phyloP scores from a whole-genome alignment of 1,139 yeast genomes.

The Nakaseomyces nivariensis region DNA sequence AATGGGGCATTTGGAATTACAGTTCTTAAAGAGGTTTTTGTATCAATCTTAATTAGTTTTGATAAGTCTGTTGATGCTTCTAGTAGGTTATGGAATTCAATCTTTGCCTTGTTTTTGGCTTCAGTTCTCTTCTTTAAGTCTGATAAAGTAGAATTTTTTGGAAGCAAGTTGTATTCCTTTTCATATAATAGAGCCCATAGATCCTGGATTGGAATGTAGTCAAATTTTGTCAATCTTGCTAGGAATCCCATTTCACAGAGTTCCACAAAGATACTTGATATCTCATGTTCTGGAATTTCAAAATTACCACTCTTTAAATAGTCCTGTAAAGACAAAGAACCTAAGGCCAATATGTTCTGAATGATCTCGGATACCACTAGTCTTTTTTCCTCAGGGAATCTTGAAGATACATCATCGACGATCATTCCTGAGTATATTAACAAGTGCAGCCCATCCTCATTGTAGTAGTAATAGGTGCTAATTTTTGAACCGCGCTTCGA shows the following conservation, averaged over 20 bases:
- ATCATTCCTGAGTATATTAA: conserved; percentile 74
- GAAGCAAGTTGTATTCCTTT: conserved; percentile 41
- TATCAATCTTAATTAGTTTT: conserved; percentile 32
- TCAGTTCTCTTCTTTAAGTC: conserved; percentile 58
- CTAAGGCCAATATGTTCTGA: conserved; percentile 61
- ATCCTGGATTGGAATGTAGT: conserved; percentile 41
- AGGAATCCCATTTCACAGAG: conserved; percentile 42
- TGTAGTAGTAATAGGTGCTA: conserved; percentile 43
- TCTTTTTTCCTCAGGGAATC: conserved; percentile 28
- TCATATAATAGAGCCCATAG: conserved; percentile 47
- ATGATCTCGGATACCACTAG: conserved; percentile 49
- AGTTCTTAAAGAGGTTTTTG: conserved; percentile 28
- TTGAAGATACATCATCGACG: conserved; percentile 37
- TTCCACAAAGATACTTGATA: conserved; percentile 20
- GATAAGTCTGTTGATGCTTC: conserved; percentile 29
- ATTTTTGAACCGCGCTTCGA: conserved; percentile 29
- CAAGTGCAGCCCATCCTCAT: conserved; percentile 54
- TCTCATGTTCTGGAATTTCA: conserved; percentile 13
- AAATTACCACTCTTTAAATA: conserved; percentile 37
- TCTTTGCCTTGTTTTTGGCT: conserved; percentile 53
- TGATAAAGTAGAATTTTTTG: conserved; percentile 42
- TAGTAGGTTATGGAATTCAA: conserved; percentile 21
- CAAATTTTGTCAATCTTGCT: conserved; percentile 35
- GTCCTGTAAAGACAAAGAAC: conserved; percentile 52
- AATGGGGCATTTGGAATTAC: conserved; percentile 45